phyloP scores from a whole-genome alignment of 805 yeast species.

The Wickerhamiella sergipiensis region DNA sequence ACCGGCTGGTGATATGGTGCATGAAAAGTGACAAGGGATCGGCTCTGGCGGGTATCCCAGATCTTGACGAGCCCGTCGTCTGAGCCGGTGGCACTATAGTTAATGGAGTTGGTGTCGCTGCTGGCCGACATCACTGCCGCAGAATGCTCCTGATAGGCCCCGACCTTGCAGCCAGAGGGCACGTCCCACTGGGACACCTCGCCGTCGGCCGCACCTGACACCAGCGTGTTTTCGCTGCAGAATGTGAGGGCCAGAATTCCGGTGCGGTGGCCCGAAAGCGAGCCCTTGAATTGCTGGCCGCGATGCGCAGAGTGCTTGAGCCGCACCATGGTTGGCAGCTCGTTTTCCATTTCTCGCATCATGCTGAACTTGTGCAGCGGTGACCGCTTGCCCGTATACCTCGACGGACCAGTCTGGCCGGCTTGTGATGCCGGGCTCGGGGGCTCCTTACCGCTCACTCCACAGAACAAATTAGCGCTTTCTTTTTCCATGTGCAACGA shows the following conservation, averaged over 20 bases:
- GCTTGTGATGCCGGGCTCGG: no score
- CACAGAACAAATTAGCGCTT: background rate
- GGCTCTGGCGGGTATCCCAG: background rate
- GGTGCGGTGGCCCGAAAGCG: background rate
- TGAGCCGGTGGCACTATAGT: background rate
- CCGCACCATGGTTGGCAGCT: background rate
- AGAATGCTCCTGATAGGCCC: background rate
- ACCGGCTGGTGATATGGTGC: background rate
- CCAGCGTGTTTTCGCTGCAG: background rate
- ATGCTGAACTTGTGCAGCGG: background rate
- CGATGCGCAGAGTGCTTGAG: background rate
- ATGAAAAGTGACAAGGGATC: background rate
- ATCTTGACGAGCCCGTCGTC: constrained; percentile 1
- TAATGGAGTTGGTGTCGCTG: background rate
- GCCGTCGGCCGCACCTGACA: constrained; percentile 1
- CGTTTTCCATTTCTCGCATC: background rate
- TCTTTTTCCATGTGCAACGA: background rate
- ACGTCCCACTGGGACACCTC: background rate
- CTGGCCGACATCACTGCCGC: background rate
- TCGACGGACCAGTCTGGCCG: background rate
- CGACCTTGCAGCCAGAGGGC: background rate
- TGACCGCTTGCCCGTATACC: background rate
- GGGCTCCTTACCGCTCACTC: background rate
- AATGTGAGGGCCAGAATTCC: background rate
- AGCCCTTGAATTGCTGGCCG: background rate